phyloP scores from a whole-genome alignment of 2,329 filamentous ascomycete species.

The Colletotrichum neosansevieriae region DNA sequence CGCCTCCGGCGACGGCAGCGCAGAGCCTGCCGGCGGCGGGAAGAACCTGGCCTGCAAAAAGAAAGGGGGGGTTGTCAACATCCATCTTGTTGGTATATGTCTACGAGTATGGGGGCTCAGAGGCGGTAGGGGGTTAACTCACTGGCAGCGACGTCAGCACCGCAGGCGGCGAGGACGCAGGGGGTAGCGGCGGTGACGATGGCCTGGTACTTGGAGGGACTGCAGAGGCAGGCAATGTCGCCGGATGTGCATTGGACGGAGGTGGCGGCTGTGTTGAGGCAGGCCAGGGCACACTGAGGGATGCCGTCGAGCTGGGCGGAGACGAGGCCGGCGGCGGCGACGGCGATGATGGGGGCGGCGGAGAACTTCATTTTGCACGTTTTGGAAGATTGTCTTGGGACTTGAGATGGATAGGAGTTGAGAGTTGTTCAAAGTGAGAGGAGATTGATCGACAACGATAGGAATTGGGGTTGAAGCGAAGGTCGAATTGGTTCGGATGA shows the following conservation, averaged over 20 bases:
- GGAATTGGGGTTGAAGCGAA: constrained; percentile 9
- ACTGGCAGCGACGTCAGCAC: constrained; percentile 26
- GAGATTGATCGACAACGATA: constrained; percentile 6
- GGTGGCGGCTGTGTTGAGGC: constrained; percentile 29
- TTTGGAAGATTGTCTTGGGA: neutral
- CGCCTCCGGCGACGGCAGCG: constrained; percentile 2
- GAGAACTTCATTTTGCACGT: constrained; percentile 38
- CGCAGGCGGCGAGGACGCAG: constrained; percentile 30
- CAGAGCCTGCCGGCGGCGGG: constrained; percentile 30
- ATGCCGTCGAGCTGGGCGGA: constrained; percentile 33
- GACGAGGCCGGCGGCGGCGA: constrained; percentile 34
- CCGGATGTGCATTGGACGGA: neutral
- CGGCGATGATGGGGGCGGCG: constrained; percentile 29
- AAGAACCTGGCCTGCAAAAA: constrained; percentile 26
- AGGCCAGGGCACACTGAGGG: constrained; percentile 22
- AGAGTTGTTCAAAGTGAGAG: neutral
- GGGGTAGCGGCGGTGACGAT: constrained; percentile 17
- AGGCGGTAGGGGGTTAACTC: neutral
- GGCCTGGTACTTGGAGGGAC: constrained; percentile 25
- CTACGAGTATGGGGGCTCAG: no score
- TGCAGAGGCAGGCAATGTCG: constrained; percentile 26
- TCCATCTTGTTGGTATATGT: neutral
- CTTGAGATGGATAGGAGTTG: neutral
- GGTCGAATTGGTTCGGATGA: constrained; percentile 14
- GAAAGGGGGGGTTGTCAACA: neutral